Evolutionary conservation across 805 yeast genomes (phyloP).

Genomic region (Diddensiella caesifluorescens): DNA sequence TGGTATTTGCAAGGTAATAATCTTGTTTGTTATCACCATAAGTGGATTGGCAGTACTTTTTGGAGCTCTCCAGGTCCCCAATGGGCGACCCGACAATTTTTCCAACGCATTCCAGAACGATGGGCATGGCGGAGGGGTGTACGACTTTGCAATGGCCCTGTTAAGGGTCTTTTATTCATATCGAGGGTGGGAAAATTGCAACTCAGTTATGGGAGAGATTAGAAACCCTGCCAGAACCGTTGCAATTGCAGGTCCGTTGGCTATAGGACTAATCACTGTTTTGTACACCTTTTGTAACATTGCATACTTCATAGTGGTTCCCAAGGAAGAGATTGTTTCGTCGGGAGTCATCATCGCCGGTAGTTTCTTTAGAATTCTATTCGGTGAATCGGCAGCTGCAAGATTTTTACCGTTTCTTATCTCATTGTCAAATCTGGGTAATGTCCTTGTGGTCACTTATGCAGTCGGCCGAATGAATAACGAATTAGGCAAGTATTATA

Average conservation of each 20-base stretch:
- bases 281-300: slow-evolving; percentile 53
- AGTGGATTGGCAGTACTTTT: slow-evolving; percentile 42
- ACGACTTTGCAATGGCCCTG: slow-evolving; percentile 51
- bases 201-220: slow-evolving; percentile 56
- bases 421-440: slow-evolving; percentile 59
- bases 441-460: slow-evolving; percentile 57
- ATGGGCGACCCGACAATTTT: slow-evolving; percentile 36
- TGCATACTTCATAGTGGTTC: slow-evolving; percentile 52
- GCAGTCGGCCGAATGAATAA: slow-evolving; percentile 57
- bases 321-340: slow-evolving; percentile 36
- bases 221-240: slow-evolving; percentile 52
- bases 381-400: slow-evolving; percentile 50
- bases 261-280: slow-evolving; percentile 47
- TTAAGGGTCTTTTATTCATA: slow-evolving; percentile 58
- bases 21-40: slow-evolving; percentile 44
- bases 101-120: slow-evolving; percentile 37
- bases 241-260: slow-evolving; percentile 56
- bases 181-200: slow-evolving; percentile 69
- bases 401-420: slow-evolving; percentile 50
- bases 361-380: slow-evolving; percentile 49
- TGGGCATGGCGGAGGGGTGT: slow-evolving; percentile 41
- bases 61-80: slow-evolving; percentile 31
- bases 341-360: slow-evolving; percentile 66
- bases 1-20: slow-evolving; percentile 50
- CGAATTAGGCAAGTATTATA: slow-evolving; percentile 47